phyloP scores from a whole-genome alignment of 257 asterid genomes.

The Solanum medicagineum region DNA sequence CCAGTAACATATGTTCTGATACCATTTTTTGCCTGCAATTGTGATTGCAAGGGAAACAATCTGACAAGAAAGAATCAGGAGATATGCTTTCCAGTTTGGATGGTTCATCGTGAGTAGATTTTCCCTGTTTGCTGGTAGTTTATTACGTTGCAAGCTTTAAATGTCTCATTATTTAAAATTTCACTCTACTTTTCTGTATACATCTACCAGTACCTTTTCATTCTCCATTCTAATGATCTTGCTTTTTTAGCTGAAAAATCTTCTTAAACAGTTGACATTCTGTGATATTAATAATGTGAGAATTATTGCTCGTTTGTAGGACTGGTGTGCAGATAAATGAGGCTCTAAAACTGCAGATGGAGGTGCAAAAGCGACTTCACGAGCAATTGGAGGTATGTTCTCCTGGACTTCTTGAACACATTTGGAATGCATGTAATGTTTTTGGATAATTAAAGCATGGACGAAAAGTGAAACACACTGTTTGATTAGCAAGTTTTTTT shows the following conservation, averaged over 20 bases:
- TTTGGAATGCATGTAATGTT: neutral
- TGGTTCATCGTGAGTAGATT: constrained; percentile 81
- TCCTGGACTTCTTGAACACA: neutral
- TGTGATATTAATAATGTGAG: neutral
- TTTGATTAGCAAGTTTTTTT: neutral
- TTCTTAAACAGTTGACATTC: neutral
- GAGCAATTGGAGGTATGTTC: constrained; percentile 87
- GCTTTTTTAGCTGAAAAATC: neutral
- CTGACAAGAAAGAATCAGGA: constrained; percentile 74
- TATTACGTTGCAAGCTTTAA: neutral
- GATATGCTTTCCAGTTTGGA: constrained; percentile 71
- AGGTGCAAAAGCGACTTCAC: constrained; percentile 95
- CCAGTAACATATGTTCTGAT: constrained; percentile 1
- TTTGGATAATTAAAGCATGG: neutral
- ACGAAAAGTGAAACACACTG: neutral
- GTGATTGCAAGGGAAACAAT: constrained; percentile 47
- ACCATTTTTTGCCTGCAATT: constrained; percentile 3
- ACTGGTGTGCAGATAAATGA: constrained; percentile 91
- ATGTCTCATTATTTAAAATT: neutral
- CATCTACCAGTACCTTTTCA: neutral
- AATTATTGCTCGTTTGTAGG: constrained; percentile 3
- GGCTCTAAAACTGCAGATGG: constrained; percentile 99
- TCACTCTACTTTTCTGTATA: neutral
- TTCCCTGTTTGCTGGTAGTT: neutral
- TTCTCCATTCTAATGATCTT: neutral